phyloP scores from a whole-genome alignment of 805 yeast species.

The Peterozyma xylosa region DNA sequence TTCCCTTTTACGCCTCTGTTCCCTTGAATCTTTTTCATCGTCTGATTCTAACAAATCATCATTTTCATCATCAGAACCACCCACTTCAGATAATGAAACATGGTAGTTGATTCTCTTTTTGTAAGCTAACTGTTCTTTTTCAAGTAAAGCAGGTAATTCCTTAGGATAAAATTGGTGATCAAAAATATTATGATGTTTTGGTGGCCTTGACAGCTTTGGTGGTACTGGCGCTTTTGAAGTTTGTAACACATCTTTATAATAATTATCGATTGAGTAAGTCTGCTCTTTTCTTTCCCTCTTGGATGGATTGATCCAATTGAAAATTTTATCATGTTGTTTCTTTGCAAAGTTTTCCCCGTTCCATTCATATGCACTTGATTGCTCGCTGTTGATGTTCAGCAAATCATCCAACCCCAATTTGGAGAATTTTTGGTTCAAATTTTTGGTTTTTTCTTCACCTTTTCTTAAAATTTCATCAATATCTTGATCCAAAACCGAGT shows the following conservation, averaged over 20 bases:
- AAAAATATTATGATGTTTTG: constrained; percentile 54
- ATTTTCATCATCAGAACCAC: constrained; percentile 36
- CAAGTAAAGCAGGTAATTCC: constrained; percentile 43
- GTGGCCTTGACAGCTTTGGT: constrained; percentile 44
- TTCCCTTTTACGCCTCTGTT: constrained; percentile 34
- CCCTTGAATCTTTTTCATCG: constrained; percentile 18
- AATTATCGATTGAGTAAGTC: constrained; percentile 69
- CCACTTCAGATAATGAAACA: constrained; percentile 53
- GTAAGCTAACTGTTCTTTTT: constrained; percentile 57
- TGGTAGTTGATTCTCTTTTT: constrained; percentile 53
- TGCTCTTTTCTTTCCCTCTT: constrained; percentile 74
- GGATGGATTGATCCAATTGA: constrained; percentile 67
- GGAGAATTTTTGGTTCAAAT: constrained; percentile 74
- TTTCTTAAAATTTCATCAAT: constrained; percentile 74
- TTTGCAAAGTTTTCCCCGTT: constrained; percentile 83
- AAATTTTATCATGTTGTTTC: constrained; percentile 30
- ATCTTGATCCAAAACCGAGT: constrained; percentile 44
- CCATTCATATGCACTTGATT: constrained; percentile 90
- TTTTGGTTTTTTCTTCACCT: constrained; percentile 78
- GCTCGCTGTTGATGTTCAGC: constrained; percentile 81
- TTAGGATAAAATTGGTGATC: constrained; percentile 71
- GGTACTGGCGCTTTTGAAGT: constrained; percentile 30
- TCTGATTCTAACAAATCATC: constrained; percentile 34
- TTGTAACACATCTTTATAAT: constrained; percentile 61
- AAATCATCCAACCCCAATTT: constrained; percentile 87